These are phyloP conservation scores for Phytopythium ostracodes DNA, from an alignment of 352 stramenopile genomes.

Conservation along the genomic window DNA sequence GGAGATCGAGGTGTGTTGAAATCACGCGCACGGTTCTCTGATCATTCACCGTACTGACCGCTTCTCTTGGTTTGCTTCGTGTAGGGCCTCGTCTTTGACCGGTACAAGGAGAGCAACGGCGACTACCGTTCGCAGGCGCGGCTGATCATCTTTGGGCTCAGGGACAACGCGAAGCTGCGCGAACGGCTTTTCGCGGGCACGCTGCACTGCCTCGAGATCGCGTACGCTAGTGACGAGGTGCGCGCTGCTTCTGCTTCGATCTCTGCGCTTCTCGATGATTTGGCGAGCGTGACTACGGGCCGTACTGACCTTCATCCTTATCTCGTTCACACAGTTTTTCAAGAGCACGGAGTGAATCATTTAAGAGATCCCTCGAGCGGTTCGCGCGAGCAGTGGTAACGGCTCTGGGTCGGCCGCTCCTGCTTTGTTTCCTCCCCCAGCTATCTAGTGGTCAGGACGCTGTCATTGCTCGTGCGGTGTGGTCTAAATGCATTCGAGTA, in stretches of 20 bases:
- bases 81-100: constrained; percentile 68
- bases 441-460: not conserved
- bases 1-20: constrained; percentile 57
- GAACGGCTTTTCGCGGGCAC: constrained; percentile 60
- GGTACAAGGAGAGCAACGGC: constrained; percentile 74
- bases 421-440: not conserved
- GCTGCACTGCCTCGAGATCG: constrained; percentile 69
- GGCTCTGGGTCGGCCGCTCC: not conserved
- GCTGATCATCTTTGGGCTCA: constrained; percentile 77
- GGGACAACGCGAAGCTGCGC: constrained; percentile 56
- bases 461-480: not conserved
- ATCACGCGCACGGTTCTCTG: no score
- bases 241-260: constrained; percentile 3
- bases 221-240: constrained; percentile 71
- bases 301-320: not conserved
- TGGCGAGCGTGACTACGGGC: not conserved
- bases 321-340: constrained; percentile 29
- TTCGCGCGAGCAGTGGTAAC: not conserved
- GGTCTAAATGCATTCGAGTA: not conserved
- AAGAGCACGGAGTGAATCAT: constrained; percentile 21
- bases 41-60: not conserved
- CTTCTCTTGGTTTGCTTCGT: constrained; percentile 13
- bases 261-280: constrained; percentile 14
- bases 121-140: constrained; percentile 74
- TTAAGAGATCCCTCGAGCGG: not conserved